Base-by-base conservation (phyloP, 768 basidiomycete species). In the Kwoniella botswanensis region DNA sequence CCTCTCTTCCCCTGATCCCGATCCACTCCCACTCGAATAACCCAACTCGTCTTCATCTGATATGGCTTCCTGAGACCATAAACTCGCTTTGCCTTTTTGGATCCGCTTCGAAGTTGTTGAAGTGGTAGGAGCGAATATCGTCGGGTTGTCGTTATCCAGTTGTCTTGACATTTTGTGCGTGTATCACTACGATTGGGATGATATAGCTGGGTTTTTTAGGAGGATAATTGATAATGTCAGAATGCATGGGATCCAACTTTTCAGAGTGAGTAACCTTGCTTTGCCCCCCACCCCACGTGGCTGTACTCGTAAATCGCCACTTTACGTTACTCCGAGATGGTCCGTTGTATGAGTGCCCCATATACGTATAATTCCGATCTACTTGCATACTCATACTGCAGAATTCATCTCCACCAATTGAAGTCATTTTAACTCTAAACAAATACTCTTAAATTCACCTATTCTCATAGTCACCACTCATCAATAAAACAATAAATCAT, bases 111-210 rank as follows among this genome's bases (percentile, higher is more conserved):
- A 12, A 84, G 77, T 42, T 18, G 76, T 61, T 29, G 66, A 59
- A 63, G 71, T 56, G 6, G 83, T 73, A 3, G 84, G 74, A 0
- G 85, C 81, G 81, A 94, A 92, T 50, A 98, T 86, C 12, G 88
- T 90, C 1, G 96, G 96, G 84, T 98, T 98, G 18, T 91, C 91
- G 84, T 98, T 98, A 87, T 86, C 86, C 10, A 84, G 79, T 63
- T 79, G 66, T 69, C 78, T 65, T 12, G 79, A 79, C 72, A 79
- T 79, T 60, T 15, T 74, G 63, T 29, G 9, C 29, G 12, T 29
- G 12, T 35, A 35, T 6, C 35, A 35, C 35, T 35, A 35, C 35
- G 35, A 35, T 7, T 35, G 35, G 35, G 35, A 35, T 35, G 35
- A 35, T 35, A 35, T 35, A 35, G 35, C 35, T 35, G 4, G 29